Conservation (phyloP, 495 filamentous ascomycete genomes). For the Thermochaetoides thermophila region DNA sequence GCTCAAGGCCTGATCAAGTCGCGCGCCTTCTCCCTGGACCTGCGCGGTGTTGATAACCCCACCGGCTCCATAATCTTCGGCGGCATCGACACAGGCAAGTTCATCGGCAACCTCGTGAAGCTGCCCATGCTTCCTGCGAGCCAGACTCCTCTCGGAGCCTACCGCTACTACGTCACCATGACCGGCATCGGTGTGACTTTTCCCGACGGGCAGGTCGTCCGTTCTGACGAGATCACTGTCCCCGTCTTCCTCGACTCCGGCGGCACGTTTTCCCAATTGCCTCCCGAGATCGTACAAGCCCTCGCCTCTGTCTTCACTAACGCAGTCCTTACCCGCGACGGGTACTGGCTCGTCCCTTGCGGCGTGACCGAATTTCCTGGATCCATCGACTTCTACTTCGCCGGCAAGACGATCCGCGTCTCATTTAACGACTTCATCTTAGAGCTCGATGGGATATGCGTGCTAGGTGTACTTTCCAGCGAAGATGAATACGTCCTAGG, state of each 20-base stretch:
- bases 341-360: constrained; percentile 46
- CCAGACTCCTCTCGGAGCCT: constrained; percentile 16
- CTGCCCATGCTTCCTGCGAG: constrained; percentile 27
- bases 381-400: constrained; percentile 46
- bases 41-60: constrained; percentile 32
- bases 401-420: constrained; percentile 39
- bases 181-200: constrained; percentile 14
- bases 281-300: constrained; percentile 13
- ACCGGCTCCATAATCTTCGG: constrained; percentile 65
- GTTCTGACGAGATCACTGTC: constrained; percentile 8
- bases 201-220: constrained; percentile 9
- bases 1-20: constrained; percentile 47
- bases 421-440: constrained; percentile 47
- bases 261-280: constrained; percentile 14
- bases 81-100: constrained; percentile 58
- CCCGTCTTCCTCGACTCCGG: constrained; percentile 21
- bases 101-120: constrained; percentile 40
- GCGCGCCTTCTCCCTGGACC: constrained; percentile 57
- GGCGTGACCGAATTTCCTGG: constrained; percentile 30
- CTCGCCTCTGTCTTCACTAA: constrained; percentile 12
- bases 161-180: constrained; percentile 18
- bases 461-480: constrained; percentile 12
- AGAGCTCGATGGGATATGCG: constrained; percentile 12
- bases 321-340: constrained; percentile 11
- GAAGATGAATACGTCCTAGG: constrained; percentile 17